phyloP scores from a whole-genome alignment of 495 filamentous ascomycete species.

The Neurospora sublineolata region DNA sequence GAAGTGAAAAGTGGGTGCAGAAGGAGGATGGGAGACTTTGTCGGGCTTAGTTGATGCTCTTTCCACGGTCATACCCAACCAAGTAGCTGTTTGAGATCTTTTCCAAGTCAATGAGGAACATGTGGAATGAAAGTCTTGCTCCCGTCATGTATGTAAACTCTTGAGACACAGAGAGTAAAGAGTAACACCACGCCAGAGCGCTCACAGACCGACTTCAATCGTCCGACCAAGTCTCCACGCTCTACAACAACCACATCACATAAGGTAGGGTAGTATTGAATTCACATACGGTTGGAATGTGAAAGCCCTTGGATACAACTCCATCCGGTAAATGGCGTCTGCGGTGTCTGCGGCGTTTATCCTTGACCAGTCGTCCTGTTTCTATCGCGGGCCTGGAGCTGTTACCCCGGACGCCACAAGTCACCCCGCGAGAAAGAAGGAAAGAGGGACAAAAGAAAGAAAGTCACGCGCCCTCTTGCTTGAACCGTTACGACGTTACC shows the following conservation, averaged over 20 bases:
- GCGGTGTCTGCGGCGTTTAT: background rate
- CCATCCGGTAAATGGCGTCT: background rate
- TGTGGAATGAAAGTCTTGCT: no score
- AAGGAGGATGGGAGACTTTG: constrained; percentile 31
- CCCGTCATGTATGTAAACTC: no score
- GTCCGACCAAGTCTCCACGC: no score
- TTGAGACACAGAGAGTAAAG: no score
- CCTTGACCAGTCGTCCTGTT: background rate
- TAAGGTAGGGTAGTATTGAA: no score
- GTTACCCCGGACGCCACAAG: background rate
- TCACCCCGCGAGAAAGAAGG: background rate
- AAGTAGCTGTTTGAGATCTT: background rate
- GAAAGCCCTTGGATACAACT: background rate
- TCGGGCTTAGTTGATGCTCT: background rate
- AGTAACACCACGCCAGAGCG: no score
- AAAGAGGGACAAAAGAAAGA: background rate
- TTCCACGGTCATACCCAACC: background rate
- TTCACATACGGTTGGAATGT: background rate
- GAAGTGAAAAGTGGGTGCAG: constrained; percentile 40
- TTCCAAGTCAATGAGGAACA: background rate
- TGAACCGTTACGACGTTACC: background rate
- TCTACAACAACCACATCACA: background rate
- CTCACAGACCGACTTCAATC: no score
- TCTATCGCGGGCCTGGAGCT: background rate
- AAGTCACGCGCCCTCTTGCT: background rate